A percentile compares a stretch with the other conserved stretches of the same genome.
phyloP scores from a whole-genome alignment of 768 basidiomycete species.

The Neoboletus magnificus region DNA sequence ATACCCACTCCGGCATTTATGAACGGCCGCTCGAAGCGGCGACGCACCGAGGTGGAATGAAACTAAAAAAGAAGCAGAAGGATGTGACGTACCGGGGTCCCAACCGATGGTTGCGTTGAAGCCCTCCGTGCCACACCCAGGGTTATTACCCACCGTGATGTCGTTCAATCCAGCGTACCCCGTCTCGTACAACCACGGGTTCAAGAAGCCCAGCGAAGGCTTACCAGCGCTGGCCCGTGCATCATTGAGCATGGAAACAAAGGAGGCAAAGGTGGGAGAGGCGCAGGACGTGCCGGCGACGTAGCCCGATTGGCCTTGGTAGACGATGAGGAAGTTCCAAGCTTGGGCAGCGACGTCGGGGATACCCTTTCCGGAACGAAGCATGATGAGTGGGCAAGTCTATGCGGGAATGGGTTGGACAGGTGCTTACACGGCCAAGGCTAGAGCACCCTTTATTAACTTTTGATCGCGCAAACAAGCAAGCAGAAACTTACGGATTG shows the following conservation, averaged over 20 bases:
- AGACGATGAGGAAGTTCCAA: conserved; percentile 45
- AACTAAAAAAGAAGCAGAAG: too few species aligned
- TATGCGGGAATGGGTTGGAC: too few species aligned
- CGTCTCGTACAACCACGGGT: conserved; percentile 53
- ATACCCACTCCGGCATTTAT: neutral
- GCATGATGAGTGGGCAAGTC: neutral
- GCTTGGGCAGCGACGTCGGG: conserved; percentile 70
- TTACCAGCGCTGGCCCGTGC: conserved; percentile 44
- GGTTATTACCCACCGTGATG: conserved; percentile 54
- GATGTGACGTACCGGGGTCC: conserved; percentile 49
- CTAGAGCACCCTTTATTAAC: conserved; percentile 24
- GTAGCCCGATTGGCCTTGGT: conserved; percentile 34
- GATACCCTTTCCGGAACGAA: conserved; percentile 35
- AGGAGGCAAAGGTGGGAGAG: conserved; percentile 59
- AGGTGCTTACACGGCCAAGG: conserved; percentile 48
- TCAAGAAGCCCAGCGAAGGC: conserved; percentile 60
- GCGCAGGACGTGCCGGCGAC: conserved; percentile 66
- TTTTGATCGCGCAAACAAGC: neutral
- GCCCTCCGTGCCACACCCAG: conserved; percentile 59
- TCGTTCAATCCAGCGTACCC: conserved; percentile 46
- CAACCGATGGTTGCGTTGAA: conserved; percentile 61
- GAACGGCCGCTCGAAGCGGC: neutral
- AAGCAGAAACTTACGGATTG: conserved; percentile 43
- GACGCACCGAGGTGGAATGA: neutral
- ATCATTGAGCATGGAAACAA: conserved; percentile 66